Evolutionary conservation across 1,139 yeast species (phyloP), one percentile per base, ranked within the genome.

Genomic region (Sugiyamaella sp.): DNA sequence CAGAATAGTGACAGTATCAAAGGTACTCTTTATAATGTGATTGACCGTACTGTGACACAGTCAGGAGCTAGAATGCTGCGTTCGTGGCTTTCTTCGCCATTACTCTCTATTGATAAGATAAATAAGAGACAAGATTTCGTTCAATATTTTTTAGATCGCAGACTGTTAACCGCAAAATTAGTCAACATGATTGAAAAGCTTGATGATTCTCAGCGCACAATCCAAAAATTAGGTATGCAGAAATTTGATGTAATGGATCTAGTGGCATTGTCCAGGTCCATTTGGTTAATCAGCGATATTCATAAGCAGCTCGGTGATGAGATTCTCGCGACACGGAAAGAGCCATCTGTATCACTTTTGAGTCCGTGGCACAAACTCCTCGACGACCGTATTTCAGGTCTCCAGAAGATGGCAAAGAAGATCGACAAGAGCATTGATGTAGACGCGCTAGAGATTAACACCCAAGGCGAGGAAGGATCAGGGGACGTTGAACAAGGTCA

Each of bases 61-160:
- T 82, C 95, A 0, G 99, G 99, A 0, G 74, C 96, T 0, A 74
- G 99, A 46, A 66, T 87, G 20, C 72, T 93, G 17, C 79, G 85
- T 2, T 84, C 85, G 52, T 90, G 98, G 97, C 71, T 93, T 2
- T 78, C 88, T 19, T 84, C 91, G 0, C 99, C 99, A 0, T 77
- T 88, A 0, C 75, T 86, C 3, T 80, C 85, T 61, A 62, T 80
- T 0, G 63, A 66, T 0, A 86, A 80, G 57, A 82, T 93, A 20
- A 68, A 69, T 21, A 63, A 68, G 17, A 76, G 99, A 29, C 96
- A 89, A 57, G 73, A 74, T 8, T 74, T 83, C 45, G 95, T 91
- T 0, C 68, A 73, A 9, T 67, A 79, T 12, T 84, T 90, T 60
- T 59, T 75, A 10, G 68, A 72, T 2, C 73, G 81, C 54, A 65